Base-by-base conservation (phyloP, 106 monocot genomes). In the Vanilla planifolia region DNA sequence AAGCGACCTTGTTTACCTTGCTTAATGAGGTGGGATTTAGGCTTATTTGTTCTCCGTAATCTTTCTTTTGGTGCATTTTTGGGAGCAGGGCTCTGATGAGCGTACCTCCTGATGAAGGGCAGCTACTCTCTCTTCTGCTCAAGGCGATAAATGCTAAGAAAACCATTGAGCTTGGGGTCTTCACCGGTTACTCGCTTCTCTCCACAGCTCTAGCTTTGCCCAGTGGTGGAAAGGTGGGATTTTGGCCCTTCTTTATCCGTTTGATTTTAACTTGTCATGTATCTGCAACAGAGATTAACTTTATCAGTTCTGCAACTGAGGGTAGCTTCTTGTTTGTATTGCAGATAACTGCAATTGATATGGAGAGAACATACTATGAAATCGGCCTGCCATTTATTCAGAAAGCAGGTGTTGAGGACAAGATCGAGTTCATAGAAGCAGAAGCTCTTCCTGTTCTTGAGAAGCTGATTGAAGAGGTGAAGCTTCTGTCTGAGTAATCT, bases 151-250 rank as follows among this genome's bases (percentile, higher is more conserved):
- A 71, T 58, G 80, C 80, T 2, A 80, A 75, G 74, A 74, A 51
- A 51, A 75, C 80, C 16, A 66, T 80, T 19, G 80, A 80, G 50
- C 51, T 80, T 7, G 80, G 80, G 9, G 80, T 75, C 3, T 80
- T 75, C 67, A 80, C 80, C 0, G 80, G 80, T 16, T 80, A 80
- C 51, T 80, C 80, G 3, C 75, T 80, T 44, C 75, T 80, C 16
- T 17, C 70, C 6, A 75, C 80, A 3, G 80, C 75, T 37, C 61
- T 80, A n/a, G 80, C 80, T 21, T 59, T 80, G 43, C 80, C 80
- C 0, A 17, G 63, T 17, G 71, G 75, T 59, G 80, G 63, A 23
- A 75, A 75, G 75, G 80, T 80, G 5, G 20, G 21, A 20, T 50
- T 6, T 22, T n/a, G n/a, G n/a, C n/a, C n/a, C n/a, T n/a, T n/a